Conservation (phyloP, 441 rosid genomes). For the Populus trichocarpa region DNA sequence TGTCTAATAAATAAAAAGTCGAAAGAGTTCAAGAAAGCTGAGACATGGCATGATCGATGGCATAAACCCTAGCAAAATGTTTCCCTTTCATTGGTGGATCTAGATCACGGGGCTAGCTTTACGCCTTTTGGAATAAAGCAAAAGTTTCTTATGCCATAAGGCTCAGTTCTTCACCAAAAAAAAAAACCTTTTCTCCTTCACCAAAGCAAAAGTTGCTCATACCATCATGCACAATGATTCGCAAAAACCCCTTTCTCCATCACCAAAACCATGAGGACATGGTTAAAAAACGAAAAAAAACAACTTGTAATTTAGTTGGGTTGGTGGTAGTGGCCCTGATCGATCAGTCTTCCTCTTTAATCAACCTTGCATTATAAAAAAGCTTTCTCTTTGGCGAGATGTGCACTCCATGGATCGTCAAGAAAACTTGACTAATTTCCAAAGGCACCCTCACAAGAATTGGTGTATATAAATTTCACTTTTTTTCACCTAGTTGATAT, state of each 20-base stretch:
- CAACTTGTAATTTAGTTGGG: neutral
- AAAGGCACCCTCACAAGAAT: neutral
- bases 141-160: conserved; percentile 1
- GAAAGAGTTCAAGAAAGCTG: neutral
- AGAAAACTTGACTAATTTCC: neutral
- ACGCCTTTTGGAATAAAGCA: conserved; percentile 21
- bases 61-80: conserved; percentile 1
- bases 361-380: neutral
- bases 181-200: too few species aligned
- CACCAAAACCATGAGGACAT: neutral
- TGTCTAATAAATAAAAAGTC: neutral
- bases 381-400: too few species aligned
- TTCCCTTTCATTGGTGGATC: conserved; percentile 26
- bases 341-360: neutral
- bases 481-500: neutral
- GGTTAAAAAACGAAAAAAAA: neutral
- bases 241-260: neutral
- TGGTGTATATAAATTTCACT: neutral
- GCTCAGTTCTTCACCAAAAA: neutral
- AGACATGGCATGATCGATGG: neutral
- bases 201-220: neutral
- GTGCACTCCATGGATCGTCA: neutral
- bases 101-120: conserved; percentile 24
- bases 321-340: neutral
- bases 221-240: neutral